Percentiles rank a stretch among this genome's conserved stretches.
phyloP scores from a whole-genome alignment of 306 rosid species.

The Cicer judaicum region DNA sequence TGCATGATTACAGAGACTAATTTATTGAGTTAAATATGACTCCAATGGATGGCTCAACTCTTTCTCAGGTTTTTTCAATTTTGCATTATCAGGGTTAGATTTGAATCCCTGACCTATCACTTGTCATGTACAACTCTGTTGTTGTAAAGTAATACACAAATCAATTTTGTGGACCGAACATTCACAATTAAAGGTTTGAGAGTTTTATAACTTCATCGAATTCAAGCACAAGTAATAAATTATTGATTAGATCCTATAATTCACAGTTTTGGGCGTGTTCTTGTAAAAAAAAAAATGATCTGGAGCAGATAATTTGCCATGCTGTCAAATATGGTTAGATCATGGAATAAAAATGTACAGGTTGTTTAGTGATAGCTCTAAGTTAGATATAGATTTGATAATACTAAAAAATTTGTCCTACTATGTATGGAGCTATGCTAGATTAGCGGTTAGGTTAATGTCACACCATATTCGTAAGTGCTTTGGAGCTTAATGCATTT shows the following conservation, averaged over 20 bases:
- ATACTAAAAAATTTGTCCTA: not conserved
- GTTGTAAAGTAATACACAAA: not conserved
- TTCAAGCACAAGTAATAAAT: not conserved
- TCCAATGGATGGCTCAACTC: not conserved
- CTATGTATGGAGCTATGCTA: conserved; percentile 2
- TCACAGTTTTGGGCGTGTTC: not conserved
- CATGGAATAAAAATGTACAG: not conserved
- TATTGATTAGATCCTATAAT: too few relatives aligned
- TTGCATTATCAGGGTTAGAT: not conserved
- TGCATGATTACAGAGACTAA: not conserved
- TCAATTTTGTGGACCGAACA: not conserved
- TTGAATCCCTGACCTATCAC: not conserved
- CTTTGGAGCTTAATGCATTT: conserved; percentile 30
- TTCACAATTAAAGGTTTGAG: not conserved
- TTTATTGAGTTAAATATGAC: not conserved
- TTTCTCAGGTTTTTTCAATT: not conserved
- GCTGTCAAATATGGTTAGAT: conserved; percentile 6
- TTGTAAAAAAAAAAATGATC: not conserved
- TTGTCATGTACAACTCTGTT: not conserved
- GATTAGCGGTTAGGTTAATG: conserved; percentile 12
- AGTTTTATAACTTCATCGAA: not conserved
- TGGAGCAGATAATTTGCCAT: not conserved
- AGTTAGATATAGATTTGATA: not conserved
- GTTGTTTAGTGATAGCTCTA: not conserved
- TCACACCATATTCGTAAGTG: not conserved